Percentiles rank a stretch among this genome's conserved stretches.
These are phyloP conservation scores for Symbiodinium pilosum DNA, from an alignment of 73 alveolate genomes.

Conservation along the genomic window DNA sequence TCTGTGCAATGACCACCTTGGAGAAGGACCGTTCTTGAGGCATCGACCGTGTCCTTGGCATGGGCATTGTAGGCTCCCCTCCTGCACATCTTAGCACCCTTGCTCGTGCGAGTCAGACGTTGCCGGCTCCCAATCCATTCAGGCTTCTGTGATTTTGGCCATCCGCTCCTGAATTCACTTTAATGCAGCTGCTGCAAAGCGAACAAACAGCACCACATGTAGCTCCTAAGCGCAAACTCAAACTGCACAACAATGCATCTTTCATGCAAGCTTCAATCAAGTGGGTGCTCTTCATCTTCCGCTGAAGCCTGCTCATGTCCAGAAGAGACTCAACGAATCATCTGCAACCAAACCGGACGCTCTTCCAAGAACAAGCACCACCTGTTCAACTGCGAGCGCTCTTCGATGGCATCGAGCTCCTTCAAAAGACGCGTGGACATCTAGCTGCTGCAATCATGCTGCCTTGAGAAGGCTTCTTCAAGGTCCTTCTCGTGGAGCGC, in stretches of 20 bases:
- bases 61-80: too few relatives aligned
- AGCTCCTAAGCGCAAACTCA: too few relatives aligned
- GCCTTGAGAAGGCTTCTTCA: too few relatives aligned
- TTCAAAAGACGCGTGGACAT: too few relatives aligned
- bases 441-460: too few relatives aligned
- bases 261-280: neutral
- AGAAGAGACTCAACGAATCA: too few relatives aligned
- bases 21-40: slow-evolving; percentile 50
- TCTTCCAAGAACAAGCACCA: neutral
- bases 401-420: slow-evolving; percentile 84
- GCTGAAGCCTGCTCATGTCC: slow-evolving; percentile 22
- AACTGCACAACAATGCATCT: too few relatives aligned
- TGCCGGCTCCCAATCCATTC: neutral
- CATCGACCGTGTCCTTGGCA: slow-evolving; percentile 73
- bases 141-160: slow-evolving; percentile 64
- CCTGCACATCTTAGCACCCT: neutral
- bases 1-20: slow-evolving; percentile 40
- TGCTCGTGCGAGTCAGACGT: too few relatives aligned
- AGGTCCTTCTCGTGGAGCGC: slow-evolving; percentile 68
- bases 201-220: too few relatives aligned
- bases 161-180: slow-evolving; percentile 43
- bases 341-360: neutral
- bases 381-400: slow-evolving; percentile 79
- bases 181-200: too few relatives aligned
- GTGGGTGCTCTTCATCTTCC: slow-evolving; percentile 90